Evolutionary conservation across 1,139 yeast genomes (phyloP).

Genomic region (Fermentozyma sake): DNA sequence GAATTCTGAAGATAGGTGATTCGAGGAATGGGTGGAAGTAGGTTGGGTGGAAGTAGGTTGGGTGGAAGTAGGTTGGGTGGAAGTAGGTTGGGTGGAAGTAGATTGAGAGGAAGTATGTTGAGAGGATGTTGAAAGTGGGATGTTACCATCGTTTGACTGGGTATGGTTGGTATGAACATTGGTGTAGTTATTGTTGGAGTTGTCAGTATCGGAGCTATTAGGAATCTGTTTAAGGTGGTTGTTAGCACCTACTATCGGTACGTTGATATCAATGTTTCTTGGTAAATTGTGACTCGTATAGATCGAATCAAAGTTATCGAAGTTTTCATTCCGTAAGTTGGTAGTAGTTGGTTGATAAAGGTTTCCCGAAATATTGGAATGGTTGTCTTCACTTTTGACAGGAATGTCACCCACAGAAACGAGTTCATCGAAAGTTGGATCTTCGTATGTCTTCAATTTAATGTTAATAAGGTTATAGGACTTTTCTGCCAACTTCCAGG

Average conservation of each 20-base stretch:
- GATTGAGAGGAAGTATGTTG: slow-evolving; percentile 1
- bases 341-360: neutral
- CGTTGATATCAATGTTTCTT: no score
- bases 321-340: no score
- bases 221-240: no score
- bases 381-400: slow-evolving; percentile 1
- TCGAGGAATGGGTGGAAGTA: neutral
- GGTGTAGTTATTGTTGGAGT: no score
- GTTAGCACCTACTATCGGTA: no score
- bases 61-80: neutral
- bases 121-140: no score
- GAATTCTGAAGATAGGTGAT: no score
- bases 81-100: neutral
- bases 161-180: no score
- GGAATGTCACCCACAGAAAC: slow-evolving; percentile 4
- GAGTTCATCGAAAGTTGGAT: slow-evolving; percentile 4
- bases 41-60: slow-evolving; percentile 1
- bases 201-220: no score
- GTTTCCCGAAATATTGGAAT: no score
- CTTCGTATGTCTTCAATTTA: slow-evolving; percentile 23
- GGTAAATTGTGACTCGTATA: neutral
- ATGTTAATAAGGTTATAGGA: slow-evolving; percentile 38
- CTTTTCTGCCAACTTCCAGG: slow-evolving; percentile 49
- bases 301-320: no score
- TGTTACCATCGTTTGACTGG: no score